phyloP scores from a whole-genome alignment of 148 eudicot genomes.

The Talinum fruticosum region DNA sequence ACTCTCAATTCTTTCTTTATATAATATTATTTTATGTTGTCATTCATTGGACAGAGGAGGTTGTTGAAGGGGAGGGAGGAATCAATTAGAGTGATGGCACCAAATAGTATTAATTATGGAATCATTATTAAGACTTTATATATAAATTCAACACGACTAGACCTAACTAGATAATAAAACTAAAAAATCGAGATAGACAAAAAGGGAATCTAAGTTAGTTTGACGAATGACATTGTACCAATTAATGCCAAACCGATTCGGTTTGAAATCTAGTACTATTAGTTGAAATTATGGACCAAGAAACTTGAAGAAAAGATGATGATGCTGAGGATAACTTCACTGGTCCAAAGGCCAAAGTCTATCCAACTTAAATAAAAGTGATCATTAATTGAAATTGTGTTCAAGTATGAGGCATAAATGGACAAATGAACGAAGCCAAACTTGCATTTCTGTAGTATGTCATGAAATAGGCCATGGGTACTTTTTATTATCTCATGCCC shows the following conservation, averaged over 20 bases:
- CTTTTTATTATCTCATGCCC: too few relatives aligned
- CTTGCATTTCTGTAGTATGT: neutral
- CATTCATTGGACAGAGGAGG: neutral
- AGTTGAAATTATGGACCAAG: neutral
- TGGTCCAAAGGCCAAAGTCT: neutral
- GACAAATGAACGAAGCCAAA: neutral
- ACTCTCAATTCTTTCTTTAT: too few relatives aligned
- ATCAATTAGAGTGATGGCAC: neutral
- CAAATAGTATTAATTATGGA: too few relatives aligned
- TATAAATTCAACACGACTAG: too few relatives aligned
- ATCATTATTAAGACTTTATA: too few relatives aligned
- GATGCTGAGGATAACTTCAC: neutral
- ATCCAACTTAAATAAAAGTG: neutral
- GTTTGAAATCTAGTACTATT: neutral
- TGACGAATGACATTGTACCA: neutral
- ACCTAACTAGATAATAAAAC: too few relatives aligned
- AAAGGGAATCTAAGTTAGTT: too few relatives aligned
- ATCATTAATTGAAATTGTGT: neutral
- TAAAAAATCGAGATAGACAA: neutral
- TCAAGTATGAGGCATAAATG: neutral
- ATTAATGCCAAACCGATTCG: neutral
- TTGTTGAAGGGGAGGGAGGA: neutral
- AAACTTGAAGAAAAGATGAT: neutral
- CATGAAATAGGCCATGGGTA: neutral
- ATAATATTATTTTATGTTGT: neutral